Evolutionary conservation across 148 eudicot genomes (phyloP), one percentile per base, ranked within the genome.

Genomic region (Dysphania ambrosioides): DNA sequence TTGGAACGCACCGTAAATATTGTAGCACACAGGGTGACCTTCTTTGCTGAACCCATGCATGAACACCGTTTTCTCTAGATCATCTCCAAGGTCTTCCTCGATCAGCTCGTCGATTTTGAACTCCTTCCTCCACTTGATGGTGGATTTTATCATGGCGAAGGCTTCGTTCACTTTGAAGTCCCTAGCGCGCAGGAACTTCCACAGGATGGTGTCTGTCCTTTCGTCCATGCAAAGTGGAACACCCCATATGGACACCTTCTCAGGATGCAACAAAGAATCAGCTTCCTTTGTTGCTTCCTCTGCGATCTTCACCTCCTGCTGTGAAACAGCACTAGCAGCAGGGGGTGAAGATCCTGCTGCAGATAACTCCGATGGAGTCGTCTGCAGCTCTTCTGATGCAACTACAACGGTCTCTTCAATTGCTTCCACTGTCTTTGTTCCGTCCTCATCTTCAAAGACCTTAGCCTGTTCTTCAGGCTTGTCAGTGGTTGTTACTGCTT

Each of bases 1-100:
- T 70, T 81, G 87, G 36, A 87, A 87, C n/a, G 72, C 88, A 4
- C 88, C 88, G 11, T 81, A 85, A 29, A 81, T 88, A 26, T 87
- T 85, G 79, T 87, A 87, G 23, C 85, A 83, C 3, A 87, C 88
- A 0, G 86, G 88, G 44, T 81, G 78, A 1, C 86, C 86, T 42
- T 83, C 80, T 40, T 79, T 85, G 47, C 70, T 75, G 2, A 36
- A 41, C 0, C 90, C 88, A 4, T 79, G 79, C 79, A 77, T 75
- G 73, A 81, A 85, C 57, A 80, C 88, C 31, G 66, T 81, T 55
- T 79, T 85, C 31, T 77, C 86, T 3, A 78, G 36, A 7, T 77
- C 72, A 9, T 66, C 81, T 0, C 32, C 68, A 0, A 80, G 68
- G 24, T 76, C 76, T 19, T 81, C 82, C 5, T 79, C 70, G 3